These are phyloP conservation scores for Amylocystis lapponica DNA, from an alignment of 768 basidiomycete species.

Conservation along the genomic window DNA sequence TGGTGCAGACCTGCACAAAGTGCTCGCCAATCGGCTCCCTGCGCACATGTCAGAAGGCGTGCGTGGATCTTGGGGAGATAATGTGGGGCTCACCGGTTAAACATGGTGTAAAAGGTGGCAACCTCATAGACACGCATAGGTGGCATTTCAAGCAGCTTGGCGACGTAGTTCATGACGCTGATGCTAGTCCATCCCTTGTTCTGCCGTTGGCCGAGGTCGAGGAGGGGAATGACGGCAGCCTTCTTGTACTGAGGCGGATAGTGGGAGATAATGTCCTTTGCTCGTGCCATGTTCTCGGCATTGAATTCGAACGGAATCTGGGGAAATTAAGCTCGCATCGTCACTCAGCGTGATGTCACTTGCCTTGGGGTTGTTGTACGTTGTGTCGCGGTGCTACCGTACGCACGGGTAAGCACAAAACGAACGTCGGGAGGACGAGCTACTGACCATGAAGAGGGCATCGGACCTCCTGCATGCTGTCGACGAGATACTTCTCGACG, in stretches of 20 bases:
- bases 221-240: constrained; percentile 93
- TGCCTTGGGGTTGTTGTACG: constrained; percentile 91
- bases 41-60: not conserved
- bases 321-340: not conserved
- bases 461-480: constrained; percentile 58
- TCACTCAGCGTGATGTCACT: constrained; percentile 3
- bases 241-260: constrained; percentile 99
- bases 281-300: constrained; percentile 75
- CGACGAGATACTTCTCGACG: constrained; percentile 28
- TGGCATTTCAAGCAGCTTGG: constrained; percentile 87
- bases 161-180: constrained; percentile 98
- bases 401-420: constrained; percentile 5
- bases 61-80: constrained; percentile 1
- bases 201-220: constrained; percentile 94
- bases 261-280: constrained; percentile 82
- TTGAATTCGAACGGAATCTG: constrained; percentile 91
- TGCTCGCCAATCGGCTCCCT: constrained; percentile 92
- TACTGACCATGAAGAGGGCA: constrained; percentile 77
- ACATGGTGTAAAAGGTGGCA: constrained; percentile 99
- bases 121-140: constrained; percentile 99
- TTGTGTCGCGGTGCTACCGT: constrained; percentile 85
- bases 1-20: constrained; percentile 98
- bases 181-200: constrained; percentile 99
- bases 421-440: constrained; percentile 28
- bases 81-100: constrained; percentile 70